Conservation (phyloP, 345 rosid genomes). For the Viola odorata region DNA sequence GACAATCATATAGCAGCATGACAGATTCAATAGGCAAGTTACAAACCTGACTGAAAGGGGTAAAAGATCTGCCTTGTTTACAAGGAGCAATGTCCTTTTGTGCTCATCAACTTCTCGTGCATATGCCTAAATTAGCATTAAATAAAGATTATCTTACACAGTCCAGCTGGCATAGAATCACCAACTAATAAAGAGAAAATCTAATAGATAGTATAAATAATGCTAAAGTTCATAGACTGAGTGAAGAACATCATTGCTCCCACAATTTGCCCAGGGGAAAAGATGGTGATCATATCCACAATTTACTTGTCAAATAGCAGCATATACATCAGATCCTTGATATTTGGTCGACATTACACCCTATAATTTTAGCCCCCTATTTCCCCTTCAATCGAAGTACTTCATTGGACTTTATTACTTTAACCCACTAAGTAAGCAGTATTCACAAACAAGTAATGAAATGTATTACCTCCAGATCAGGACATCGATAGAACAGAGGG, state of each 20-base stretch:
- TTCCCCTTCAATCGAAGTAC: neutral
- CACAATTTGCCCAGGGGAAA: neutral
- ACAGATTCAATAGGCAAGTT: neutral
- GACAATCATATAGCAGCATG: neutral
- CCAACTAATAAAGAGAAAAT: neutral
- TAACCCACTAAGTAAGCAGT: neutral
- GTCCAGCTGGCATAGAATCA: neutral
- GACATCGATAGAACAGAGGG: conserved; percentile 83
- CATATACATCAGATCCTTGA: too few relatives aligned
- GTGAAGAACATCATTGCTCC: neutral
- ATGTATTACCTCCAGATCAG: conserved; percentile 80
- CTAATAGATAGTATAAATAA: neutral
- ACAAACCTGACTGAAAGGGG: conserved; percentile 65
- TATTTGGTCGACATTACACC: neutral
- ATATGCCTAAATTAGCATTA: conserved; percentile 45
- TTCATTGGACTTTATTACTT: neutral
- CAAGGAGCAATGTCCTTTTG: conserved; percentile 76
- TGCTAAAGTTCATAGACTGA: neutral
- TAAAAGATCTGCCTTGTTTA: conserved; percentile 92
- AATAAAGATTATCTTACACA: neutral
- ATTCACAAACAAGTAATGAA: conserved; percentile 5
- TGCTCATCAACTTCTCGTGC: conserved; percentile 71
- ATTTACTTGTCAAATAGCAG: neutral
- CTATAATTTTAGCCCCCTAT: too few relatives aligned
- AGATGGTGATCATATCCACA: neutral